Evolutionary conservation across 148 eudicot genomes (phyloP).

Genomic region (Silene latifolia): DNA sequence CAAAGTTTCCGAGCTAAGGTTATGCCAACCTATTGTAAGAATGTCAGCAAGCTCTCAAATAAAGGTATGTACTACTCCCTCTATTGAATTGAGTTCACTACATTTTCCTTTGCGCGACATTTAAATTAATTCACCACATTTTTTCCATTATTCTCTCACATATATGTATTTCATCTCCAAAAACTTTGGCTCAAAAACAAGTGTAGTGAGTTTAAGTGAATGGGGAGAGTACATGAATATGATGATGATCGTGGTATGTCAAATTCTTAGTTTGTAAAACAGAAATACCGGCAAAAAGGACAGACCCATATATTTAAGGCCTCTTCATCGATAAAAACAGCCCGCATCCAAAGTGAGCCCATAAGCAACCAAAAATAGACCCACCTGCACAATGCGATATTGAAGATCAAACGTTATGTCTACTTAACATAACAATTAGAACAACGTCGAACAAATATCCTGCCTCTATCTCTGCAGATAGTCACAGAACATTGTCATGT

Average conservation of each 20-base stretch:
- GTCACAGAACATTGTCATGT: too few species aligned
- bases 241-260: too few species aligned
- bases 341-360: conserved; percentile 86
- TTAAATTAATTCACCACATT: too few species aligned
- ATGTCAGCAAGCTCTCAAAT: conserved; percentile 12
- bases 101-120: too few species aligned
- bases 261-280: conserved; percentile 38
- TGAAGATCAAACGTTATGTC: conserved; percentile 1
- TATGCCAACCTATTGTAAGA: conserved; percentile 59
- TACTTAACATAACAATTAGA: neutral
- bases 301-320: conserved; percentile 98
- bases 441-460: neutral
- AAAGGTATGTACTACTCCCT: neutral
- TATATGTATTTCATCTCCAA: too few species aligned
- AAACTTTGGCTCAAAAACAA: too few species aligned
- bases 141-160: too few species aligned
- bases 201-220: too few species aligned
- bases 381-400: conserved; percentile 38
- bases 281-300: conserved; percentile 57
- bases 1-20: conserved; percentile 59
- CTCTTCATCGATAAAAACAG: conserved; percentile 92
- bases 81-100: too few species aligned
- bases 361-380: too few species aligned
- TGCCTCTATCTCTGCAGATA: too few species aligned
- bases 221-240: too few species aligned